Evolutionary conservation across 2,329 filamentous ascomycete species (phyloP).

Genomic region (Mariannaea elegans): DNA sequence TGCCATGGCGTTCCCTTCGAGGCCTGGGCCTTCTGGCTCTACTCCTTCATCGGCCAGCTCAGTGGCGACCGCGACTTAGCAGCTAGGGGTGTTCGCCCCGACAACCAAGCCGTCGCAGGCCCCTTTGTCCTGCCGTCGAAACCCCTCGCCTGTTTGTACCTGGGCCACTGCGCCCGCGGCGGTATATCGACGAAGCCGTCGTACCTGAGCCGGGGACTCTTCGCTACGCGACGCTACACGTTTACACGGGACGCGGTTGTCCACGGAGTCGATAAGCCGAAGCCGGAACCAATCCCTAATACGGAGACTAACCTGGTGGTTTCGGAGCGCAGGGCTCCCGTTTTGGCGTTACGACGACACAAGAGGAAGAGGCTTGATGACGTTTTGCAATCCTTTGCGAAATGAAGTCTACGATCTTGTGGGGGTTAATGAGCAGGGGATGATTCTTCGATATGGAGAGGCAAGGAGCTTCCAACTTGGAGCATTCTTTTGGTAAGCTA

Average conservation of each 20-base stretch:
- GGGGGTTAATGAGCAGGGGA: no score
- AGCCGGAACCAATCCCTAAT: conserved; percentile 19
- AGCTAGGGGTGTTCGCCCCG: conserved; percentile 23
- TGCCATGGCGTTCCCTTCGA: conserved; percentile 50
- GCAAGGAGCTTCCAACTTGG: not conserved
- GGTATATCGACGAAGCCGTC: conserved; percentile 47
- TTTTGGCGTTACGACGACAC: conserved; percentile 35
- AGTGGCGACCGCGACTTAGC: conserved; percentile 47
- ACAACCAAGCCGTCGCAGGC: conserved; percentile 45
- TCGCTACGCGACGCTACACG: conserved; percentile 45
- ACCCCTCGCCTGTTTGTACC: conserved; percentile 48
- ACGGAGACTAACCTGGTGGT: conserved; percentile 20
- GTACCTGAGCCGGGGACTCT: conserved; percentile 48
- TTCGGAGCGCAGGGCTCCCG: conserved; percentile 29
- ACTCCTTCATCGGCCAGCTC: conserved; percentile 51
- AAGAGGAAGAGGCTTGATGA: conserved; percentile 49
- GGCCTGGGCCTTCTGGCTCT: conserved; percentile 53
- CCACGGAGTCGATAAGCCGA: conserved; percentile 3
- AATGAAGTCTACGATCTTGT: no score
- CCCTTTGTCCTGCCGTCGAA: conserved; percentile 51
- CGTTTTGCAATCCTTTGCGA: conserved; percentile 43
- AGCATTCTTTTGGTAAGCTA: no score
- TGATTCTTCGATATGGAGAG: not conserved
- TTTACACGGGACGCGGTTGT: conserved; percentile 41
- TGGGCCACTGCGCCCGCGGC: conserved; percentile 48